Evolutionary conservation across 2,329 filamentous ascomycete species (phyloP), one percentile per base, ranked within the genome.

Genomic region (Bipolaris oryzae): DNA sequence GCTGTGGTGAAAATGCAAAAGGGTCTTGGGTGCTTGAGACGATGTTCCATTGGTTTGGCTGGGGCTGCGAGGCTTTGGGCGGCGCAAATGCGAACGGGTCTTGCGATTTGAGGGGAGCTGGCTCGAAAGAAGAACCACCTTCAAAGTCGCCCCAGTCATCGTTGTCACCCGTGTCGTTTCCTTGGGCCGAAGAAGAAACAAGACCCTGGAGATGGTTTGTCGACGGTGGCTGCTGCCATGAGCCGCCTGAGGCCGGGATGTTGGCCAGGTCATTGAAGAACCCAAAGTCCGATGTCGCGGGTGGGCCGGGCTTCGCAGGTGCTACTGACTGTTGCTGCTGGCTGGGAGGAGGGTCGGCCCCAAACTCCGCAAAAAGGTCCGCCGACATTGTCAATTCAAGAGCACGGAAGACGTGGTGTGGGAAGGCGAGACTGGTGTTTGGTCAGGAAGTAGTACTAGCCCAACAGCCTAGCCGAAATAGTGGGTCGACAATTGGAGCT

Each of bases 141-240:
- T 77, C 75, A 47, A 78, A 78, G 38, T 78, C 76, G n/a, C 76
- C 76, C 74, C 74, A 78, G 25, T 77, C 76, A 56, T 78, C 76
- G 20, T 68, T 67, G 7, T 74, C 71, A 35, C 70, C 71, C 13
- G 34, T 48, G 5, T 48, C 33, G 0, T 51, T 5, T 25, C 55
- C 28, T 45, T 58, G 47, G 23, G 13, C 46, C 9, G 45, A 31
- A 11, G 16, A 28, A 20, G 16, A 47, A 6, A 16, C 42, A 28
- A 50, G 35, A 3, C 33, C 33, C 5, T 55, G 50, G 10, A 58
- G 66, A n/a, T 55, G 42, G 42, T 54, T 57, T 39, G 55, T 39
- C 18, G 57, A 44, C 9, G 54, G 23, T 20, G 55, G 50, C 45
- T 53, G 58, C 46, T 66, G 64, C 25, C 52, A 37, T 53, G 62